phyloP scores from a whole-genome alignment of 257 asterid genomes.

The Solanum medicagineum region DNA sequence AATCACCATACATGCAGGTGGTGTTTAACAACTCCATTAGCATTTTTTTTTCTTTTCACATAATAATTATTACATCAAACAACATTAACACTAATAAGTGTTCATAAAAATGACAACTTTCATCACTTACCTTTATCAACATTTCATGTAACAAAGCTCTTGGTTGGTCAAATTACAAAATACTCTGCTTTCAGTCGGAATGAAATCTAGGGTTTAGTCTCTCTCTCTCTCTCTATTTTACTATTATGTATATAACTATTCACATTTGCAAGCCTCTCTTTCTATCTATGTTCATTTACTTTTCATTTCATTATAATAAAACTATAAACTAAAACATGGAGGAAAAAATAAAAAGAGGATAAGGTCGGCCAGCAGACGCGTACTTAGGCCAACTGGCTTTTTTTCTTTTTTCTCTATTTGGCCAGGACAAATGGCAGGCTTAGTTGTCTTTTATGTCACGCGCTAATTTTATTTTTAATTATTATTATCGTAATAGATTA shows the following conservation, averaged over 20 bases:
- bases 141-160: not conserved
- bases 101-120: not conserved
- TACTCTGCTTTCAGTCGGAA: slow-evolving; percentile 12
- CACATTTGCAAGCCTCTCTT: not conserved
- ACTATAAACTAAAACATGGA: slow-evolving; percentile 3
- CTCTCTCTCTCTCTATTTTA: not conserved
- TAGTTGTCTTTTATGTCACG: slow-evolving; percentile 13
- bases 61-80: not conserved
- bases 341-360: slow-evolving; percentile 19
- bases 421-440: not conserved
- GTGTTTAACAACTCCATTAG: not conserved
- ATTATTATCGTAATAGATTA: not conserved
- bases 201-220: slow-evolving; percentile 26
- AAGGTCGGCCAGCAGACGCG: slow-evolving; percentile 41
- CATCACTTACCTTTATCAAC: slow-evolving; percentile 12
- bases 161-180: slow-evolving; percentile 14
- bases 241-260: not conserved
- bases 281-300: not conserved
- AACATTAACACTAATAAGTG: not conserved
- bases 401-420: not conserved
- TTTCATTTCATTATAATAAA: slow-evolving; percentile 1
- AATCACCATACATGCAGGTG: slow-evolving; percentile 5
- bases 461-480: slow-evolving; percentile 1
- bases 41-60: not conserved
- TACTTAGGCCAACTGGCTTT: slow-evolving; percentile 25